These are phyloP conservation scores for Didymella lethalis DNA, from an alignment of 2,329 filamentous ascomycete genomes.

Conservation along the genomic window DNA sequence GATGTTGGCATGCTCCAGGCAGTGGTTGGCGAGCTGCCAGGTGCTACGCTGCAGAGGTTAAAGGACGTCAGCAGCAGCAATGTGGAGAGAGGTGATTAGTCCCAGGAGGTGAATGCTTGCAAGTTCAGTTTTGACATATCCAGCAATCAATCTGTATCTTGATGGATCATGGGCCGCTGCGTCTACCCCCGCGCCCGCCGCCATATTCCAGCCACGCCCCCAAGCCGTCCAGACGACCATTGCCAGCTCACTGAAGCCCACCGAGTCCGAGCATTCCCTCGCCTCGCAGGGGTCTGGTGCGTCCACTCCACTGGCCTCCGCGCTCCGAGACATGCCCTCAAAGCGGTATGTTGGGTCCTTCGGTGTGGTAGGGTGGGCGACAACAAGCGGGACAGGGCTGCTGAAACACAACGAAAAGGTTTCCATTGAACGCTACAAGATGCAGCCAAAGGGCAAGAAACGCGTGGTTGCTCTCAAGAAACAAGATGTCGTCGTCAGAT, in stretches of 20 bases:
- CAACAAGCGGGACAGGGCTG: slow-evolving; percentile 77
- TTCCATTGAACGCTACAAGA: slow-evolving; percentile 84
- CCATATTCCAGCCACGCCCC: slow-evolving; percentile 29
- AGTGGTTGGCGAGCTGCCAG: slow-evolving; percentile 64
- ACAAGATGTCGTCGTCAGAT: slow-evolving; percentile 87
- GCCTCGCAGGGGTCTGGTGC: slow-evolving; percentile 32
- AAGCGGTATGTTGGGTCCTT: slow-evolving; percentile 88
- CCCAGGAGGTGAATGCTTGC: neutral
- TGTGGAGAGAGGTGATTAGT: slow-evolving; percentile 57
- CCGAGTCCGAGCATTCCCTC: slow-evolving; percentile 36
- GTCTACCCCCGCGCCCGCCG: slow-evolving; percentile 18
- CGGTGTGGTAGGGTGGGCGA: slow-evolving; percentile 91
- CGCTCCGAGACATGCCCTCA: slow-evolving; percentile 57
- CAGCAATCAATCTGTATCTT: slow-evolving; percentile 69
- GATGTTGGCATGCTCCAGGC: slow-evolving; percentile 63
- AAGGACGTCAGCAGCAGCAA: slow-evolving; percentile 60
- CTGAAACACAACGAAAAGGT: slow-evolving; percentile 84
- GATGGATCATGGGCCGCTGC: slow-evolving; percentile 67
- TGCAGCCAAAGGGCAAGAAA: slow-evolving; percentile 62
- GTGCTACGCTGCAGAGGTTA: slow-evolving; percentile 57
- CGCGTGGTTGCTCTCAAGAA: slow-evolving; percentile 67
- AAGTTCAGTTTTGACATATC: slow-evolving; percentile 16
- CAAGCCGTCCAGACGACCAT: slow-evolving; percentile 36
- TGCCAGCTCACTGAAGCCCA: slow-evolving; percentile 34
- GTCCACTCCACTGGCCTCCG: slow-evolving; percentile 28